Evolutionary conservation across 352 stramenopile species (phyloP).

Genomic region (Poterioochromonas sp.): DNA sequence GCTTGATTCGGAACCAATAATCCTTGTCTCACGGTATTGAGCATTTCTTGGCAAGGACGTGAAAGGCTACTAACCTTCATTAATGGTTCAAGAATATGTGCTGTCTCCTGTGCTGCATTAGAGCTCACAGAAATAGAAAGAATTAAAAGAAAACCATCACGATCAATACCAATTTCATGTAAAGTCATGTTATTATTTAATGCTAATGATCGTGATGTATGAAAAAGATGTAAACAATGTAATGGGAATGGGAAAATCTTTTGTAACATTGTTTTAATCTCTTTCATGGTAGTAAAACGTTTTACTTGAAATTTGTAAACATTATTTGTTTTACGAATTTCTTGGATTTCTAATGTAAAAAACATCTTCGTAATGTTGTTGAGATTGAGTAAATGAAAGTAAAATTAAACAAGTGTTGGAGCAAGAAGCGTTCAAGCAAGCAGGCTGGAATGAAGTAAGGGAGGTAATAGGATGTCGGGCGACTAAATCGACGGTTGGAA

Average conservation of each 20-base stretch:
- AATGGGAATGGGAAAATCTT: neutral
- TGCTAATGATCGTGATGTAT: neutral
- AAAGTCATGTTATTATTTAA: neutral
- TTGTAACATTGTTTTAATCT: conserved; percentile 8
- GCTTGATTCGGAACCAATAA: too few species aligned
- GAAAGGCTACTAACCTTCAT: neutral
- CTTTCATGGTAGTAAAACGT: neutral
- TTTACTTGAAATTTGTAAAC: neutral
- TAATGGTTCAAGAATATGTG: neutral
- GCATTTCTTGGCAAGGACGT: neutral
- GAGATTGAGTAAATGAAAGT: too few species aligned
- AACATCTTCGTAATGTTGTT: too few species aligned
- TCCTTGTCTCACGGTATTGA: too few species aligned
- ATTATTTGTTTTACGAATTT: neutral
- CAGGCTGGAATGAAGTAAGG: too few species aligned
- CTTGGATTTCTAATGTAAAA: conserved; percentile 20
- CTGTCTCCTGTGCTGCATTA: neutral
- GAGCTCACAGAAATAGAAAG: neutral
- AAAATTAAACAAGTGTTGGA: too few species aligned
- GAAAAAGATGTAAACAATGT: neutral
- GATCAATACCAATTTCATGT: neutral
- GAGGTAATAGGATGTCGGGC: too few species aligned
- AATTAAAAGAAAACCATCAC: neutral
- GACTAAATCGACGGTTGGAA: too few species aligned
- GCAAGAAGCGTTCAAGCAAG: too few species aligned